These are phyloP conservation scores for Candida silvicultrix DNA, from an alignment of 805 yeast genomes.

Conservation along the genomic window DNA sequence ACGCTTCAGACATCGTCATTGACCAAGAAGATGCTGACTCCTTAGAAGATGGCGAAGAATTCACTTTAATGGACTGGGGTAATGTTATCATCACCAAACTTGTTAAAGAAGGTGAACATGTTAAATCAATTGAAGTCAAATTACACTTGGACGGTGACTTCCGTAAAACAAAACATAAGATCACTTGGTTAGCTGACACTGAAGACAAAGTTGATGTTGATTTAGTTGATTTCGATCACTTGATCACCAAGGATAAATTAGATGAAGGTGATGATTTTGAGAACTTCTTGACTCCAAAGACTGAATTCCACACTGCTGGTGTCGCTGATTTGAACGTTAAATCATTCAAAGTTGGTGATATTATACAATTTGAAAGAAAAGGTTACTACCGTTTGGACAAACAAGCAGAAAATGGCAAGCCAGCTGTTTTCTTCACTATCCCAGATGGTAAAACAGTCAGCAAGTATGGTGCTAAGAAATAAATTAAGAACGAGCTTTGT, in stretches of 20 bases:
- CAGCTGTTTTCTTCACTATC: constrained; percentile 80
- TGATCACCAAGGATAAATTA: constrained; percentile 89
- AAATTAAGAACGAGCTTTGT: constrained; percentile 3
- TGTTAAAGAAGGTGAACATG: constrained; percentile 51
- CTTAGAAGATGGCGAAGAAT: constrained; percentile 78
- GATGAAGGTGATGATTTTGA: constrained; percentile 93
- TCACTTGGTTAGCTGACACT: constrained; percentile 91
- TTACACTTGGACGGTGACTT: constrained; percentile 93
- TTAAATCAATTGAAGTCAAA: constrained; percentile 64
- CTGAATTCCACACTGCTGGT: constrained; percentile 77
- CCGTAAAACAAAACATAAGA: constrained; percentile 90
- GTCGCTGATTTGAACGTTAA: constrained; percentile 75
- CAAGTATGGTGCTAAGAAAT: constrained; percentile 66
- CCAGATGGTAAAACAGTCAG: constrained; percentile 91
- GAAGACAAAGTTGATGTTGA: constrained; percentile 66
- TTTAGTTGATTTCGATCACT: constrained; percentile 87
- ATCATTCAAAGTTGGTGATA: constrained; percentile 74
- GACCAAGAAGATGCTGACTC: constrained; percentile 85
- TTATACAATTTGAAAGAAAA: constrained; percentile 94
- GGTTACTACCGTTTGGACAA: constrained; percentile 87
- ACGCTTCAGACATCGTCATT: constrained; percentile 55
- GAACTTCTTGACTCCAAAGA: constrained; percentile 81
- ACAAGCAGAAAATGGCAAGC: constrained; percentile 47
- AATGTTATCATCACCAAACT: constrained; percentile 75
- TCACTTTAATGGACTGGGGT: constrained; percentile 99